These are phyloP conservation scores for Galeopsis tetrahit DNA, from an alignment of 257 asterid genomes.

Conservation along the genomic window DNA sequence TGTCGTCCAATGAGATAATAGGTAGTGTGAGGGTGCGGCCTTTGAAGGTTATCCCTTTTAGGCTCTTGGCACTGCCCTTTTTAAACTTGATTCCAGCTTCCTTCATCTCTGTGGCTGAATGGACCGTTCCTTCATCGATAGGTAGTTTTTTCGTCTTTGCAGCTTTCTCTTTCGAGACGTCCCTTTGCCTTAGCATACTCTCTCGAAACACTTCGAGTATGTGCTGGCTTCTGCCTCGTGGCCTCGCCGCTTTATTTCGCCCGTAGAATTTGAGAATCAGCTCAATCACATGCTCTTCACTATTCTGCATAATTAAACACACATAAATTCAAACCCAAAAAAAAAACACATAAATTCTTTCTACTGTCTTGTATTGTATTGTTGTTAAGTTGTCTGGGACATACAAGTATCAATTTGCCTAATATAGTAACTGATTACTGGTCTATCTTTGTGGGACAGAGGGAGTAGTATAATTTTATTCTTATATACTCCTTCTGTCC, in stretches of 20 bases:
- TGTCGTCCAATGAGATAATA: constrained; percentile 34
- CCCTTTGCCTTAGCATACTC: constrained; percentile 17
- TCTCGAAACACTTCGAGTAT: constrained; percentile 40
- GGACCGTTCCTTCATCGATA: constrained; percentile 22
- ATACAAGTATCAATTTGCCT: too few relatives aligned
- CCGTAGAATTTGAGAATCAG: not conserved
- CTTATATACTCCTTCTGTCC: too few relatives aligned
- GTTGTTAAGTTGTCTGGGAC: not conserved
- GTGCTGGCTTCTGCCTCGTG: constrained; percentile 28
- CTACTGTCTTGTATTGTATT: not conserved
- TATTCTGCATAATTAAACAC: not conserved
- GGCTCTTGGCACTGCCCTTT: constrained; percentile 28
- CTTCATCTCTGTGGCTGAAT: constrained; percentile 43
- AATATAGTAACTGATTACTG: too few relatives aligned
- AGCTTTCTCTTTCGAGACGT: too few relatives aligned
- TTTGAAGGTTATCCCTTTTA: constrained; percentile 41
- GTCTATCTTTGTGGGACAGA: too few relatives aligned
- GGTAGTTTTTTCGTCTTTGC: not conserved
- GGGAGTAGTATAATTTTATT: too few relatives aligned
- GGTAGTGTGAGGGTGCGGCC: constrained; percentile 40
- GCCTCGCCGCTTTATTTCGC: not conserved
- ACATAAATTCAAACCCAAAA: too few relatives aligned
- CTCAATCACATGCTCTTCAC: not conserved
- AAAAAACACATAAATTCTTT: not conserved
- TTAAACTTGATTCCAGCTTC: constrained; percentile 47